Percentiles rank a stretch among this genome's conserved stretches.
Evolutionary conservation across 1,284 basidiomycete genomes (phyloP).

Genomic region (Anthracocystis walkeri): DNA sequence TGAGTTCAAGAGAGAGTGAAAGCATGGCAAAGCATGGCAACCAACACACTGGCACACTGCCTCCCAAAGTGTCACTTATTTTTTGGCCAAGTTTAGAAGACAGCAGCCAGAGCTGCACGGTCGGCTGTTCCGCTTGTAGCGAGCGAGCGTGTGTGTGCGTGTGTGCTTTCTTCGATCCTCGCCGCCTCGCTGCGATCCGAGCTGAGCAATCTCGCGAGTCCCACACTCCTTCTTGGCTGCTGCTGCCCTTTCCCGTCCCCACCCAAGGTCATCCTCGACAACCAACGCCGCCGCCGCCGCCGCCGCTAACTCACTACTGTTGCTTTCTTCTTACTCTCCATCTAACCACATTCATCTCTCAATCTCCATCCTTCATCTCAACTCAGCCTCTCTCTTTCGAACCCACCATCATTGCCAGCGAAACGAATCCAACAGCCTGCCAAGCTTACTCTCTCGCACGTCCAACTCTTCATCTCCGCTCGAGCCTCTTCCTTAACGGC

Average conservation of each 20-base stretch:
- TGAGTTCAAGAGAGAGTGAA: not conserved
- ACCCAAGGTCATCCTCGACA: not conserved
- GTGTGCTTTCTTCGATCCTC: conserved; percentile 22
- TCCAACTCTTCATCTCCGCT: not conserved
- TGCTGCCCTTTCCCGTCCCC: conserved; percentile 1
- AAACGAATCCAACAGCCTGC: not conserved
- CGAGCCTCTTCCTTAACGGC: too few species aligned
- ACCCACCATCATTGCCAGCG: conserved; percentile 1
- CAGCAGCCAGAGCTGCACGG: conserved; percentile 6
- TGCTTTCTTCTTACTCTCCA: not conserved
- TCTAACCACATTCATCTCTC: not conserved
- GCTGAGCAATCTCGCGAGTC: conserved; percentile 16
- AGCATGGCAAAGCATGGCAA: not conserved
- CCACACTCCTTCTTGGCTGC: not conserved
- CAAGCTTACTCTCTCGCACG: conserved; percentile 2
- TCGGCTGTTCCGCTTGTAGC: conserved; percentile 11
- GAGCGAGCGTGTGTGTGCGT: conserved; percentile 3
- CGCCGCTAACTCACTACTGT: too few species aligned
- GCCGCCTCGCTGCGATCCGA: conserved; percentile 4
- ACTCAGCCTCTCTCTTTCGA: not conserved
- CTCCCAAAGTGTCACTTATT: conserved; percentile 14
- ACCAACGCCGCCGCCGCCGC: conserved; percentile 1
- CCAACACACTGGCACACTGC: conserved; percentile 1
- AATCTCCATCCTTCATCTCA: not conserved
- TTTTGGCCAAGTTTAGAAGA: not conserved